Base-by-base conservation (phyloP, 768 basidiomycete species). In the Tricholoma hemisulphureum region DNA sequence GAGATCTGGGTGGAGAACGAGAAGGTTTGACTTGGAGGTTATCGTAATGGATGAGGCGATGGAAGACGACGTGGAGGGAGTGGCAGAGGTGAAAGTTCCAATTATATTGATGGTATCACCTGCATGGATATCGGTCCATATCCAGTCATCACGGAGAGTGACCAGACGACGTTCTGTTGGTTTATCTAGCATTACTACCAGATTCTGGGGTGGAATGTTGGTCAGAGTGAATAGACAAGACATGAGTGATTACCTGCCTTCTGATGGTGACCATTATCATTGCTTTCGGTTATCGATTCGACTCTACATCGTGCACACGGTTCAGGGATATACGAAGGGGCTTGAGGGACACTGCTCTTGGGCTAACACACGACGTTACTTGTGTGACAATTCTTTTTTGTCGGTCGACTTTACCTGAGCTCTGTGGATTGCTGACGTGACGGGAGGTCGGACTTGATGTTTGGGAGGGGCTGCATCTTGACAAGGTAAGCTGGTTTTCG, bases 1-100 rank as follows among this genome's bases (percentile, higher is more conserved):
- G 46, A 93, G 74, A 72, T 99, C 96, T 5, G 96, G 96, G 65
- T 98, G 94, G 50, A 88, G 87, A 61, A 98, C 87, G 56, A 98
- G 74, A 49, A 90, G 75, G 62, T 93, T 88, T 9, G 80, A 67
- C 53, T 79, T 79, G 28, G 85, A 80, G 2, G 84, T 85, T 46
- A 97, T 79, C 1, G 74, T 70, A 28, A 93, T 88, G 13, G 75
- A 74, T 41, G 69, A 66, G 7, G 67, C 72, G n/a, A 77, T 61
- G 16, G 75, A n/a, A n/a, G n/a, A 67, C 11, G 77, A 73, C 0
- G 72, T 64, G 4, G 72, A 70, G 3, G 71, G 59, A 3, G 71
- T 63, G 29, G 73, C 69, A 6, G 71, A 46, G 2, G 65, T 57
- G 29, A 73, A 68, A 29, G 58, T 29, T 11, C 90, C 90, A 34